These are phyloP conservation scores for Fagus crenata DNA, from an alignment of 306 rosid genomes.

Conservation along the genomic window DNA sequence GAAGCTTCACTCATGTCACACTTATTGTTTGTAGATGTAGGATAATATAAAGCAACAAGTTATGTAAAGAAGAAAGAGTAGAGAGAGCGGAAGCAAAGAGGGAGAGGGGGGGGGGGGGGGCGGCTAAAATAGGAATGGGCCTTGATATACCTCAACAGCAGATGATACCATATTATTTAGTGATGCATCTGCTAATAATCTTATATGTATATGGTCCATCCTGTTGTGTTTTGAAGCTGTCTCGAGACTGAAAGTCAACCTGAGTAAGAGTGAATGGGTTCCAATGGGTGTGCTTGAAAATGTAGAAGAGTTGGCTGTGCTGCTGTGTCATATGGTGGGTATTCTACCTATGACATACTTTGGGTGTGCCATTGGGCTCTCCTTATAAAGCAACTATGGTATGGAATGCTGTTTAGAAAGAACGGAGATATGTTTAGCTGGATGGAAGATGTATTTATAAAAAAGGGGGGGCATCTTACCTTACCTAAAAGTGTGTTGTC, in stretches of 20 bases:
- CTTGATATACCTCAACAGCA: neutral
- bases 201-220: neutral
- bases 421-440: neutral
- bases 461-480: neutral
- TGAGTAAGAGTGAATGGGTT: neutral
- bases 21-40: neutral
- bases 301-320: neutral
- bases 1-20: neutral
- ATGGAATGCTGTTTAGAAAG: neutral
- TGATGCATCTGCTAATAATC: neutral
- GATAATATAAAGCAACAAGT: too few species aligned
- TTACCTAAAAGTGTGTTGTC: neutral
- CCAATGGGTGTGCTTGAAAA: neutral
- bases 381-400: neutral
- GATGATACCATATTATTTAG: neutral
- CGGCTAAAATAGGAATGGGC: too few species aligned
- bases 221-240: neutral
- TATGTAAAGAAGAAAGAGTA: too few species aligned
- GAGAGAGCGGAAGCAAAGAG: too few species aligned
- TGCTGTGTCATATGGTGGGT: neutral
- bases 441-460: neutral
- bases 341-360: neutral
- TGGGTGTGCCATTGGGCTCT: neutral
- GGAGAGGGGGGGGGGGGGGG: too few species aligned
- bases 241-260: neutral